phyloP scores from a whole-genome alignment of 495 filamentous ascomycete species.

The Hyaloscypha bicolor region DNA sequence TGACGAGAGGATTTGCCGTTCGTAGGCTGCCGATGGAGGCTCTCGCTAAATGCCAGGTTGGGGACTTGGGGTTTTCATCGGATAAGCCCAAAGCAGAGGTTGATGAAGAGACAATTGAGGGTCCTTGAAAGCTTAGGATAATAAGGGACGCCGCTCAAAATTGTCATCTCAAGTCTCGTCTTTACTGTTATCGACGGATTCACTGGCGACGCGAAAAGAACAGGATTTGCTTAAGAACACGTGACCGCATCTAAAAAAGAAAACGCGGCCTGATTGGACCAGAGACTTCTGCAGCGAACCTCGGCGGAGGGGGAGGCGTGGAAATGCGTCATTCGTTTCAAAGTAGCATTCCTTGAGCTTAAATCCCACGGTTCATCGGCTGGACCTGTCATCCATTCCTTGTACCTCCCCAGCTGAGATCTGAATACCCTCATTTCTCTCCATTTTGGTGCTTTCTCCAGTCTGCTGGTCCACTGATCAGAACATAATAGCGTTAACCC shows the following conservation, averaged over 20 bases:
- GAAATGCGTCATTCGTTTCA: not conserved
- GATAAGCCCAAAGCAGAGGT: not conserved
- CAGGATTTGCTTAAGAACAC: not conserved
- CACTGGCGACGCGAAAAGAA: not conserved
- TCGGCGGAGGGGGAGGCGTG: not conserved
- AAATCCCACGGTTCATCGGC: not conserved
- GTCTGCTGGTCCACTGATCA: not conserved
- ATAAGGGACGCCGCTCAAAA: not conserved
- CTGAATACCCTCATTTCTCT: not conserved
- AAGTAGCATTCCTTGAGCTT: not conserved
- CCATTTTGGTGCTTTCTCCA: not conserved
- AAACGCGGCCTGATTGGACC: not conserved
- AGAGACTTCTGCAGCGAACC: not conserved
- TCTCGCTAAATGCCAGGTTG: not conserved
- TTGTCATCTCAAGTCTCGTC: not conserved
- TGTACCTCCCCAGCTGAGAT: not conserved
- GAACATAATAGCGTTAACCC: not conserved
- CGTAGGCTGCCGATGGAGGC: not conserved
- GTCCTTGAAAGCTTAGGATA: not conserved
- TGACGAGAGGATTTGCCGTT: constrained; percentile 9
- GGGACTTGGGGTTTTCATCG: not conserved
- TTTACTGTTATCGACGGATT: not conserved
- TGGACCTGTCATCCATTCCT: not conserved
- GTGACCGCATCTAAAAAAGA: not conserved
- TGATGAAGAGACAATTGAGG: not conserved